Conservation (phyloP, 2,329 filamentous ascomycete species). For the Neophaeococcomyces mojaviensis region DNA sequence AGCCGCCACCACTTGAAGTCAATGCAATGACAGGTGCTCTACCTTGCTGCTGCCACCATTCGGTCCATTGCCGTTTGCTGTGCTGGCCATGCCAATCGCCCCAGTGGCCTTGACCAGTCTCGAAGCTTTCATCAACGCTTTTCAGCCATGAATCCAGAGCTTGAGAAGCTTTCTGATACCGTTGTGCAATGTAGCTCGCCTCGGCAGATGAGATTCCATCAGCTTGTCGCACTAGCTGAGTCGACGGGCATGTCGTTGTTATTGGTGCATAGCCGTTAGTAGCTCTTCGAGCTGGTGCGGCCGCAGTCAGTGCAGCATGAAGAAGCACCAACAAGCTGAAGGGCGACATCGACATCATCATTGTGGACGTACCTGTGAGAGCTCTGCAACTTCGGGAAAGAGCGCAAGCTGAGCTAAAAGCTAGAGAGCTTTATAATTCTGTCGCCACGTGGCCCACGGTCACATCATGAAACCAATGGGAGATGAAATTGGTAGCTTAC, state of each 20-base stretch:
- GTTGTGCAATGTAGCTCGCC: constrained; percentile 30
- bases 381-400: too few relatives aligned
- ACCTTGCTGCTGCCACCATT: not conserved
- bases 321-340: not conserved
- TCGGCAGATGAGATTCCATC: constrained; percentile 32
- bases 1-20: constrained; percentile 33
- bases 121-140: not conserved
- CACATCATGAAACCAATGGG: not conserved
- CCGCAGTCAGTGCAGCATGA: not conserved
- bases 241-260: constrained; percentile 31
- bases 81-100: constrained; percentile 18
- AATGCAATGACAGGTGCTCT: constrained; percentile 35
- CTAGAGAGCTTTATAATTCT: too few relatives aligned
- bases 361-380: too few relatives aligned
- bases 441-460: too few relatives aligned
- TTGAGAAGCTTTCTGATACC: constrained; percentile 33
- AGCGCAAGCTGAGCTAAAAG: too few relatives aligned
- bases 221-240: constrained; percentile 32
- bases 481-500: not conserved
- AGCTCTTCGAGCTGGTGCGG: constrained; percentile 4
- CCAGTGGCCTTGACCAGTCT: constrained; percentile 29
- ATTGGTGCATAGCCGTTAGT: constrained; percentile 30
- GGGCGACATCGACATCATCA: too few relatives aligned
- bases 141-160: constrained; percentile 34
- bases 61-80: not conserved